Evolutionary conservation across 192 early-diverging fungal genomes (phyloP).

Genomic region (Podila epicladia): DNA sequence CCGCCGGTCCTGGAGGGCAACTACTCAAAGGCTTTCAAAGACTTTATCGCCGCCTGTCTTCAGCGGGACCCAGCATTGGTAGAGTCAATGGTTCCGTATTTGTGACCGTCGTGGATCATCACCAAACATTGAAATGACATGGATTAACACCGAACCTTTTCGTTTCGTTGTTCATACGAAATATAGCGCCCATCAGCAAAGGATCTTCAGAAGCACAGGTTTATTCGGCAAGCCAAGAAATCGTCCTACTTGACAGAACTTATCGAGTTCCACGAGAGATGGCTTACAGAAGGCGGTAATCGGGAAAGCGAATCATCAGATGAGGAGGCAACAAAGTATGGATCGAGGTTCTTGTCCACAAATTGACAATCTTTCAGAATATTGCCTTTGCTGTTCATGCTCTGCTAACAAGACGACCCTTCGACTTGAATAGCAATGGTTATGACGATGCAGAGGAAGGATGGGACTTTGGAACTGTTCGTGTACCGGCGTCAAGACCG

Average conservation of each 20-base stretch:
- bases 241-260: slow-evolving; percentile 87
- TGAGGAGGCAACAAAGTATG: slow-evolving; percentile 53
- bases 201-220: slow-evolving; percentile 88
- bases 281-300: slow-evolving; percentile 68
- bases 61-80: slow-evolving; percentile 86
- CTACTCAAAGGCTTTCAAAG: slow-evolving; percentile 86
- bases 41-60: slow-evolving; percentile 88
- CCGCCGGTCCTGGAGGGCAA: slow-evolving; percentile 83
- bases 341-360: neutral
- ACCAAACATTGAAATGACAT: too few relatives aligned
- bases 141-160: neutral
- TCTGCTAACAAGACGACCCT: neutral
- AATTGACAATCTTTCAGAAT: slow-evolving; percentile 2
- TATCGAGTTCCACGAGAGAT: slow-evolving; percentile 84
- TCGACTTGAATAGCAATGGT: slow-evolving; percentile 6
- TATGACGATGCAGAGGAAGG: slow-evolving; percentile 51
- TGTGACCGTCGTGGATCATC: too few relatives aligned
- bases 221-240: slow-evolving; percentile 86
- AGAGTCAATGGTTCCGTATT: neutral
- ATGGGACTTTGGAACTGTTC: slow-evolving; percentile 69
- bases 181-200: slow-evolving; percentile 86
- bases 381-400: neutral
- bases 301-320: slow-evolving; percentile 60
- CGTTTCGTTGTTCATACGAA: neutral
- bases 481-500: slow-evolving; percentile 27